Percentiles rank a stretch among this genome's conserved stretches.
phyloP scores from a whole-genome alignment of 2,329 filamentous ascomycete species.

The Colletotrichum tofieldiae region DNA sequence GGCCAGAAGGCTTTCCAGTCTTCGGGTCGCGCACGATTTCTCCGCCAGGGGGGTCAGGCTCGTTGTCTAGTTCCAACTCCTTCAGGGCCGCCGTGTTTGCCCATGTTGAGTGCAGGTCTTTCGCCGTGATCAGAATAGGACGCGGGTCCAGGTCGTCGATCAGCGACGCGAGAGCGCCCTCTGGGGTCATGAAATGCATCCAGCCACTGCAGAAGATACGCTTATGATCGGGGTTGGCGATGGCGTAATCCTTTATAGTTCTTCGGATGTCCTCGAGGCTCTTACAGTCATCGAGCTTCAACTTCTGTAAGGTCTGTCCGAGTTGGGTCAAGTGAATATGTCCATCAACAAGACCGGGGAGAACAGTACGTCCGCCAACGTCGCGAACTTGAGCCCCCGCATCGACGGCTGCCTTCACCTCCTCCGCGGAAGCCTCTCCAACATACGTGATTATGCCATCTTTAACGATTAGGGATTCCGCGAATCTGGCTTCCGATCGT shows the following conservation, averaged over 20 bases:
- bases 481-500: slow-evolving; percentile 48
- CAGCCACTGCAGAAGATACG: slow-evolving; percentile 68
- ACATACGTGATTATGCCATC: slow-evolving; percentile 54
- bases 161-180: slow-evolving; percentile 63
- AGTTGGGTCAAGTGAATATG: slow-evolving; percentile 72
- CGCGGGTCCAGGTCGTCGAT: slow-evolving; percentile 67
- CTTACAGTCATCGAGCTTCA: slow-evolving; percentile 62
- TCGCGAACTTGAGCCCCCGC: slow-evolving; percentile 42
- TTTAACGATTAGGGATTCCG: slow-evolving; percentile 53
- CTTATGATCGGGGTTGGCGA: slow-evolving; percentile 57
- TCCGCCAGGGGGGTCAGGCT: slow-evolving; percentile 58
- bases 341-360: slow-evolving; percentile 71
- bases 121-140: slow-evolving; percentile 70
- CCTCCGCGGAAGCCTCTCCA: slow-evolving; percentile 49
- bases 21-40: slow-evolving; percentile 64
- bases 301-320: slow-evolving; percentile 68
- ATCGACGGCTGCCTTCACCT: slow-evolving; percentile 45
- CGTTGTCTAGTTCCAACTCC: slow-evolving; percentile 64
- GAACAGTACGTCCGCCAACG: slow-evolving; percentile 57
- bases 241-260: slow-evolving; percentile 62
- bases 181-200: slow-evolving; percentile 70
- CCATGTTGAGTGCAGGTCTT: slow-evolving; percentile 72
- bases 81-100: slow-evolving; percentile 66
- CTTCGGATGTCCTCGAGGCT: slow-evolving; percentile 64
- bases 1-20: slow-evolving; percentile 62